Conservation (phyloP, 2,329 filamentous ascomycete genomes). For the Ceratocystis variospora region DNA sequence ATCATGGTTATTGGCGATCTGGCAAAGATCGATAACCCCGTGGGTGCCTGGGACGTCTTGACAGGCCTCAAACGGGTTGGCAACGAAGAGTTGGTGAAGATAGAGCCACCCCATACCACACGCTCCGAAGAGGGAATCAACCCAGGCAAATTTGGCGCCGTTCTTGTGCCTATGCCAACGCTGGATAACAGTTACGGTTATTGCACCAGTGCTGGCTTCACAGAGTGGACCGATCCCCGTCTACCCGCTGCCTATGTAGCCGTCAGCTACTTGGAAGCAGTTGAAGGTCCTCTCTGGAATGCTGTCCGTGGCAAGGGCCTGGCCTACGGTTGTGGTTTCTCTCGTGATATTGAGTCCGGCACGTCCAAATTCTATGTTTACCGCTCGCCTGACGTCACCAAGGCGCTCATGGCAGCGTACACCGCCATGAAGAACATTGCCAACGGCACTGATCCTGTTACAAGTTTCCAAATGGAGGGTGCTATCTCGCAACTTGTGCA, state of each 20-base stretch:
- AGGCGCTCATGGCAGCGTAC: constrained; percentile 67
- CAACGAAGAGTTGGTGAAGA: constrained; percentile 33
- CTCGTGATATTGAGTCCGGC: constrained; percentile 63
- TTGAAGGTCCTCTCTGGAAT: constrained; percentile 89
- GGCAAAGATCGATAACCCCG: constrained; percentile 55
- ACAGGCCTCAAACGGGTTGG: constrained; percentile 21
- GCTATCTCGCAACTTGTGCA: constrained; percentile 84
- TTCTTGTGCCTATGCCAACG: constrained; percentile 78
- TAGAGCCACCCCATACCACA: constrained; percentile 58
- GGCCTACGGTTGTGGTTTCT: constrained; percentile 77
- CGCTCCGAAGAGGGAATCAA: constrained; percentile 61
- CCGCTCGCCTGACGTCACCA: constrained; percentile 76
- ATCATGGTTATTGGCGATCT: constrained; percentile 74
- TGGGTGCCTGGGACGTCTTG: constrained; percentile 59
- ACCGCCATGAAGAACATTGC: constrained; percentile 63
- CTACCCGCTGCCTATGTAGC: constrained; percentile 79
- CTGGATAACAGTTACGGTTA: constrained; percentile 86
- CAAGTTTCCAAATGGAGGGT: constrained; percentile 72
- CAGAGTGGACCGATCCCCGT: constrained; percentile 60
- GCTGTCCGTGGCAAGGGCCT: constrained; percentile 85
- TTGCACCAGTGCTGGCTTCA: constrained; percentile 58
- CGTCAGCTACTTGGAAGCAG: constrained; percentile 77
- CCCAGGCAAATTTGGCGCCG: constrained; percentile 59
- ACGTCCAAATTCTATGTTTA: constrained; percentile 76
- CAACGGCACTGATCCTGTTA: constrained; percentile 56